A percentile compares a stretch with the other conserved stretches of the same genome.
phyloP scores from a whole-genome alignment of 805 yeast species.

The Schizosaccharomyces lindneri region DNA sequence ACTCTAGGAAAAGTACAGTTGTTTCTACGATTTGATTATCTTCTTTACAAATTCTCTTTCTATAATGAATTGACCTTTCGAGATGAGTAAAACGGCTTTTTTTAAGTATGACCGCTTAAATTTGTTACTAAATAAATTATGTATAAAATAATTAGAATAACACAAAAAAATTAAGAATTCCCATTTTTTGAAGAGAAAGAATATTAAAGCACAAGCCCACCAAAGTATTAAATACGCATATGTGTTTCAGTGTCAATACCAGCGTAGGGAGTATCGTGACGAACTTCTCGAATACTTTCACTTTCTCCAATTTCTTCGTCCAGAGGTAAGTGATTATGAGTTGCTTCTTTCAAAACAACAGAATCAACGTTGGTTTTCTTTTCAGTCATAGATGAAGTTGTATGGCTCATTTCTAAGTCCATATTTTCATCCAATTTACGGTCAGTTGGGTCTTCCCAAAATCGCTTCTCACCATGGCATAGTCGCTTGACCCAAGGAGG shows the following conservation, averaged over 20 bases:
- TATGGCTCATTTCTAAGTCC: background rate
- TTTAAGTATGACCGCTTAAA: too few relatives aligned
- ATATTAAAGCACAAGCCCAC: too few relatives aligned
- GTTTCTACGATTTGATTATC: too few relatives aligned
- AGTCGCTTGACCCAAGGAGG: constrained; percentile 5
- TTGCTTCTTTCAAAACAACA: background rate
- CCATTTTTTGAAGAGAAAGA: too few relatives aligned
- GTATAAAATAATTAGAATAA: too few relatives aligned
- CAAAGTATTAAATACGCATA: background rate
- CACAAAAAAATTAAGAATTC: background rate
- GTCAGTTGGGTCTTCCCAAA: constrained; percentile 3
- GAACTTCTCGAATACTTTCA: background rate
- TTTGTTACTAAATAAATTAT: too few relatives aligned
- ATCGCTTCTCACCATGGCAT: constrained; percentile 1
- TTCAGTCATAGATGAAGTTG: background rate
- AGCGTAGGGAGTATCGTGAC: background rate
- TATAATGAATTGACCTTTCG: too few relatives aligned
- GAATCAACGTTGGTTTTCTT: background rate
- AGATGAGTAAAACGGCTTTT: too few relatives aligned
- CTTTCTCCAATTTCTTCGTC: background rate
- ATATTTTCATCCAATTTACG: background rate
- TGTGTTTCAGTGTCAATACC: background rate
- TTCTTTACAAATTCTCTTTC: too few relatives aligned
- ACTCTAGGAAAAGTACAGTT: too few relatives aligned
- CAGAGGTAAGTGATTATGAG: background rate